Conservation (phyloP, 2,329 filamentous ascomycete species). For the Rosellinia necatrix region DNA sequence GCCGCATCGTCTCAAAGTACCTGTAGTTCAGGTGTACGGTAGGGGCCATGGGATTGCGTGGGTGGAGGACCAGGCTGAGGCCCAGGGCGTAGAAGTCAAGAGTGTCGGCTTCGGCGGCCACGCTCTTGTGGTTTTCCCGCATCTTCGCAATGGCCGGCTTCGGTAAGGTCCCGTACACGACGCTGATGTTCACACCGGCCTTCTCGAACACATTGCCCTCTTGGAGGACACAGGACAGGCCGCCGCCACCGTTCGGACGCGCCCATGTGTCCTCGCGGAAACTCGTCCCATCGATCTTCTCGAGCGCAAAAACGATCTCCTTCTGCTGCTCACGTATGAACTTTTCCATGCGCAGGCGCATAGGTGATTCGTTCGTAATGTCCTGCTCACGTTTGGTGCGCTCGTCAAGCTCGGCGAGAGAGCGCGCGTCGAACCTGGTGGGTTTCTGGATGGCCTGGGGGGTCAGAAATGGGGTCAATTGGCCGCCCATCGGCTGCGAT, state of each 20-base stretch:
- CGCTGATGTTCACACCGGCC: constrained; percentile 90
- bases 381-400: constrained; percentile 78
- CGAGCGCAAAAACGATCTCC: constrained; percentile 81
- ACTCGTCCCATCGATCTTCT: constrained; percentile 79
- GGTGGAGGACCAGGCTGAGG: constrained; percentile 90
- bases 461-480: constrained; percentile 29
- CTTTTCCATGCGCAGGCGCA: constrained; percentile 97
- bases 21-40: constrained; percentile 98
- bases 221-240: constrained; percentile 92
- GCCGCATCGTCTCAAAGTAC: constrained; percentile 94
- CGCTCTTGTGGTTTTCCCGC: constrained; percentile 91
- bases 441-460: constrained; percentile 49
- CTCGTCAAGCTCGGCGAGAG: constrained; percentile 84
- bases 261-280: constrained; percentile 89
- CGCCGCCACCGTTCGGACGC: constrained; percentile 85
- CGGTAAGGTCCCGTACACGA: constrained; percentile 91
- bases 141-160: constrained; percentile 89
- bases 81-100: constrained; percentile 96
- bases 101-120: constrained; percentile 70
- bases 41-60: constrained; percentile 92
- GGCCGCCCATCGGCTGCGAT: not conserved
- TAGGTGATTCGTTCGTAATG: constrained; percentile 79
- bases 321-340: constrained; percentile 94
- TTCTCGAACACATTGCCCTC: constrained; percentile 98
- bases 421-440: constrained; percentile 62